phyloP scores from a whole-genome alignment of 371 early-diverging fungal species.

The Cokeromyces recurvatus region DNA sequence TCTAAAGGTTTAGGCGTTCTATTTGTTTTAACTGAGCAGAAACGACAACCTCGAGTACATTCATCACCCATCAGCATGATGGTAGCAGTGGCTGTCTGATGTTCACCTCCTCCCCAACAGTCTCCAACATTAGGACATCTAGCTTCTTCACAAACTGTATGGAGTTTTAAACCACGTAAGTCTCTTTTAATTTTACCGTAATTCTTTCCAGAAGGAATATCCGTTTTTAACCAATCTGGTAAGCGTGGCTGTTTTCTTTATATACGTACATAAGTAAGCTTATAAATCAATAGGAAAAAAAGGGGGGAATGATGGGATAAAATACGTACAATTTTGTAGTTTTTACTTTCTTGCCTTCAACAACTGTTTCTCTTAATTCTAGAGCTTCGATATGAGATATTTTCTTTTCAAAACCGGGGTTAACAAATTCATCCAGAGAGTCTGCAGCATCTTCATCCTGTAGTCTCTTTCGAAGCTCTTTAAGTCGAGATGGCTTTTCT shows the following conservation, averaged over 20 bases:
- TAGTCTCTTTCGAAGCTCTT: conserved; percentile 13
- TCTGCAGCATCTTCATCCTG: conserved; percentile 7
- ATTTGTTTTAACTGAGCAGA: conserved; percentile 97
- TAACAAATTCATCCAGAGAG: conserved; percentile 68
- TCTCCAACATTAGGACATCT: conserved; percentile 97
- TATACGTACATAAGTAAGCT: not conserved
- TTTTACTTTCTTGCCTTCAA: conserved; percentile 39
- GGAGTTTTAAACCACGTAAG: conserved; percentile 86
- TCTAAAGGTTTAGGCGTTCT: conserved; percentile 86
- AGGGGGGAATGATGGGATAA: not conserved
- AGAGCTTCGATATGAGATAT: conserved; percentile 62
- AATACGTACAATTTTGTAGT: conserved; percentile 40
- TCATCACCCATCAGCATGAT: conserved; percentile 99
- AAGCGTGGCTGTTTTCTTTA: conserved; percentile 62
- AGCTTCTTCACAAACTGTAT: conserved; percentile 96
- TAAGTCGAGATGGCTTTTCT: conserved; percentile 9
- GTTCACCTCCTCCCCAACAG: conserved; percentile 96
- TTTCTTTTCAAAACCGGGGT: conserved; percentile 44
- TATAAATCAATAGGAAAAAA: no score
- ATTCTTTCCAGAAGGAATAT: conserved; percentile 83
- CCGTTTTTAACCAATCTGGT: conserved; percentile 94
- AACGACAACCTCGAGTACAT: conserved; percentile 97
- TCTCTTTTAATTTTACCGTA: conserved; percentile 83
- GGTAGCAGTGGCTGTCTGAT: conserved; percentile 95
- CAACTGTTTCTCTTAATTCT: conserved; percentile 56